Percentiles rank a stretch among this genome's conserved stretches.
phyloP scores from a whole-genome alignment of 2,329 filamentous ascomycete species.

The Camillea tinctor region DNA sequence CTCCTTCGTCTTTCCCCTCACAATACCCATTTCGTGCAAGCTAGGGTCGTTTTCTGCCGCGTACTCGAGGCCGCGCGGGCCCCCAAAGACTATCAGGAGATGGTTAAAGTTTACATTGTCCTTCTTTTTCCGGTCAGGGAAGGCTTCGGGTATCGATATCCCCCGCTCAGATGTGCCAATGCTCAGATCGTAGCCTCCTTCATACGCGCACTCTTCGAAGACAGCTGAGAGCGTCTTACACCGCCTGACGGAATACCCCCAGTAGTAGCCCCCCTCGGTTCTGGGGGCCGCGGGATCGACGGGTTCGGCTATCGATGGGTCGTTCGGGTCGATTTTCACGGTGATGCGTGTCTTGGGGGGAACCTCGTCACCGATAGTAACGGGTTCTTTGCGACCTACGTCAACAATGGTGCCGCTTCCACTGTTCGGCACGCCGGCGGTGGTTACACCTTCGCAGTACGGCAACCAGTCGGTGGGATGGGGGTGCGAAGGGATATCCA shows the following conservation, averaged over 20 bases:
- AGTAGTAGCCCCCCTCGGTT: constrained; percentile 78
- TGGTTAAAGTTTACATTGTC: constrained; percentile 58
- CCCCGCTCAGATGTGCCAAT: constrained; percentile 84
- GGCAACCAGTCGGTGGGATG: constrained; percentile 73
- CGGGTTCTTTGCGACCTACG: constrained; percentile 54
- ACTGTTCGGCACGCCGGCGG: constrained; percentile 43
- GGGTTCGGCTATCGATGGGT: constrained; percentile 50
- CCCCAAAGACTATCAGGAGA: constrained; percentile 76
- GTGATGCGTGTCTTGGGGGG: constrained; percentile 73
- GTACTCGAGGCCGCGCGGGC: constrained; percentile 75
- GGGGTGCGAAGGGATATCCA: constrained; percentile 85
- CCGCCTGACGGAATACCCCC: constrained; percentile 74
- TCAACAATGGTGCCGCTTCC: constrained; percentile 56
- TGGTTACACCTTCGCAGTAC: constrained; percentile 75
- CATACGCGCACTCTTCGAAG: constrained; percentile 73
- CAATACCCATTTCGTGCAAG: constrained; percentile 60
- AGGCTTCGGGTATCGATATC: constrained; percentile 45
- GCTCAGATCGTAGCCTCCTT: constrained; percentile 77
- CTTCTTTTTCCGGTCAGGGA: constrained; percentile 41
- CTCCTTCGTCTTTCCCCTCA: constrained; percentile 62
- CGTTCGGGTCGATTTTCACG: constrained; percentile 58
- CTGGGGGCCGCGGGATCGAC: constrained; percentile 69
- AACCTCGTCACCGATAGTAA: constrained; percentile 59
- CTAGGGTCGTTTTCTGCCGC: constrained; percentile 63
- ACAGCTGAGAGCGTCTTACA: constrained; percentile 66